phyloP scores from a whole-genome alignment of 768 basidiomycete species.

The Cystoderma amianthinum region DNA sequence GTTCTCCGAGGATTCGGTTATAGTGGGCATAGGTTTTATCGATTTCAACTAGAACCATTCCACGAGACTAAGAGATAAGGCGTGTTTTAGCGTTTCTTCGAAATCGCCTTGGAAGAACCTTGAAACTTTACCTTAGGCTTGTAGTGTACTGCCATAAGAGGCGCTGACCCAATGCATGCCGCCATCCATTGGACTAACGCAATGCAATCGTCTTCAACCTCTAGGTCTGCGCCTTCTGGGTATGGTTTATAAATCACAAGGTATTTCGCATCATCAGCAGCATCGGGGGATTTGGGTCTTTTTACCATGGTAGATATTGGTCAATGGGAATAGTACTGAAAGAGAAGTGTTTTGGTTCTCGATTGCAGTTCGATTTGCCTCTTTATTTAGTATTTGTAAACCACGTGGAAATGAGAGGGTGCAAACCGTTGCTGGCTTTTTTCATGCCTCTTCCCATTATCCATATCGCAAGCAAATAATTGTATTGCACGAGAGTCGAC shows the following conservation, averaged over 20 bases:
- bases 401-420: too few relatives aligned
- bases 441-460: too few relatives aligned
- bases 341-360: too few relatives aligned
- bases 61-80: constrained; percentile 23
- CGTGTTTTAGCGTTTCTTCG: constrained; percentile 1
- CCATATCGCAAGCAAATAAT: too few relatives aligned
- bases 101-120: background rate
- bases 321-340: too few relatives aligned
- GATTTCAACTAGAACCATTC: constrained; percentile 44
- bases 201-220: constrained; percentile 28
- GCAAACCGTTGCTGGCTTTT: too few relatives aligned
- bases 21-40: constrained; percentile 26
- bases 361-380: too few relatives aligned
- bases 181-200: constrained; percentile 42
- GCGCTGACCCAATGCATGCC: constrained; percentile 26
- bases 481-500: too few relatives aligned
- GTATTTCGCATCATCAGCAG: constrained; percentile 39
- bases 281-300: constrained; percentile 28
- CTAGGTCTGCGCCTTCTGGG: constrained; percentile 41
- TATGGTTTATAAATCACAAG: constrained; percentile 42
- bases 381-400: too few relatives aligned
- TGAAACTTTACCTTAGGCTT: constrained; percentile 35
- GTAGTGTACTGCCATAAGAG: constrained; percentile 35
- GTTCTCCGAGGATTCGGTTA: constrained; percentile 39
- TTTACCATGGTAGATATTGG: constrained; percentile 34